Evolutionary conservation across 148 eudicot genomes (phyloP), one percentile per base, ranked within the genome.

Genomic region (Chenopodium formosanum): DNA sequence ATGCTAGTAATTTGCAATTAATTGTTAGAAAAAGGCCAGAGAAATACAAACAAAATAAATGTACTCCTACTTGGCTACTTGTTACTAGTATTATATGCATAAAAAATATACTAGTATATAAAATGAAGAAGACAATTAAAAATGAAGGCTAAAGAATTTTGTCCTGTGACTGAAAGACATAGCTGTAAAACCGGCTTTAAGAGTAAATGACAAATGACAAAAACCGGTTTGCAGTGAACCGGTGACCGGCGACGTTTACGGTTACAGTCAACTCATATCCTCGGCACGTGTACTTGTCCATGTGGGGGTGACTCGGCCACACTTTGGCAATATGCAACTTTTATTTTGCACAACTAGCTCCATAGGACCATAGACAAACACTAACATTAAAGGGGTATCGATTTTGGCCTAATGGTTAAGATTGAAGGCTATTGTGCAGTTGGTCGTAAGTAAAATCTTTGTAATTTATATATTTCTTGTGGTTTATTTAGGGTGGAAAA

Each of bases 221-320:
- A 73, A 32, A 32, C 74, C 74, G 32, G 79, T 79, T 79, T 34
- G 66, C 73, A 83, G 80, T 58, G 67, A 80, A 62, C 86, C 86
- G 83, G 83, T 80, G 56, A 80, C 80, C 77, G 80, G 83, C 86
- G 80, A 23, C 27, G 77, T 75, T 70, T 62, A 70, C 83, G 83
- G 86, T 76, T 4, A 16, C 75, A 75, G 85, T 83, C 65, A 53
- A 74, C 73, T 53, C 46, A 9, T 13, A 7, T 81, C 44, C 56
- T 70, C 56, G 77, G 82, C 83, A 76, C 80, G 69, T 80, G 81
- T 67, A 37, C 69, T 17, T 63, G 46, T 80, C 83, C 72, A 80
- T 76, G 86, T 84, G 86, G 77, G 64, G 37, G 77, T 84, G 83
- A 84, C 83, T 0, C 63, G 34, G 73, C 83, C 86, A 79, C 80